Base-by-base conservation (phyloP, 1,284 basidiomycete species). In the Chalciporus sp. region DNA sequence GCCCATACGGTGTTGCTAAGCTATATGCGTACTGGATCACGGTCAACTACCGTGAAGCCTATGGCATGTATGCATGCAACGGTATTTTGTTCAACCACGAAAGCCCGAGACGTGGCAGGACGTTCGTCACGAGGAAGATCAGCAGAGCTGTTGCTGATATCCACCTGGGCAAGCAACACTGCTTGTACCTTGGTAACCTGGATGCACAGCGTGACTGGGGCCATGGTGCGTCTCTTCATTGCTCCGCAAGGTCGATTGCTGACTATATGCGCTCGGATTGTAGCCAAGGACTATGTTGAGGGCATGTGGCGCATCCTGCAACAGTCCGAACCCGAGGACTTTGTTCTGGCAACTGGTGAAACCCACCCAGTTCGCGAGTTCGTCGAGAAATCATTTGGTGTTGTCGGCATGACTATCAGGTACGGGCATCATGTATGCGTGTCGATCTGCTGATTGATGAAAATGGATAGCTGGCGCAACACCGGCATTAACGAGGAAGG, bases 251-350 rank as follows among this genome's bases (percentile, higher is more conserved):
- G 26, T n/a, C 7, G 31, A 29, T 49, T 10, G 35, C 53, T 68
- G 46, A 65, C 28, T 48, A 41, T 47, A 47, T 53, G 51, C 17
- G 14, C 37, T 27, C 26, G 12, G n/a, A 46, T 43, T 43, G 26
- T 57, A 91, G 91, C 91, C 48, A 84, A 83, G 59, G 92, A 94
- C 69, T 94, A 94, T 65, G 87, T 93, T 11, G 93, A 95, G 73
- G 94, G 94, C 42, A 95, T 96, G 94, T 96, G 94, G 93, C 80
- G 82, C 64, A 94, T 96, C 84, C 83, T 96, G 27, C 94, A 96
- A 72, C 93, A 95, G 70, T 79, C 84, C 8, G 61, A 63, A 26
- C 77, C 94, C 1, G 85, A 92, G 19, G 94, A 96, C 73, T 96
- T 91, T 66, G 94, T 96, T 35, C 87, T 96, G 42, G 94, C 94